Percentiles rank a stretch among this genome's conserved stretches.
These are phyloP conservation scores for Jackrogersella minutella DNA, from an alignment of 495 filamentous ascomycete species.

Conservation along the genomic window DNA sequence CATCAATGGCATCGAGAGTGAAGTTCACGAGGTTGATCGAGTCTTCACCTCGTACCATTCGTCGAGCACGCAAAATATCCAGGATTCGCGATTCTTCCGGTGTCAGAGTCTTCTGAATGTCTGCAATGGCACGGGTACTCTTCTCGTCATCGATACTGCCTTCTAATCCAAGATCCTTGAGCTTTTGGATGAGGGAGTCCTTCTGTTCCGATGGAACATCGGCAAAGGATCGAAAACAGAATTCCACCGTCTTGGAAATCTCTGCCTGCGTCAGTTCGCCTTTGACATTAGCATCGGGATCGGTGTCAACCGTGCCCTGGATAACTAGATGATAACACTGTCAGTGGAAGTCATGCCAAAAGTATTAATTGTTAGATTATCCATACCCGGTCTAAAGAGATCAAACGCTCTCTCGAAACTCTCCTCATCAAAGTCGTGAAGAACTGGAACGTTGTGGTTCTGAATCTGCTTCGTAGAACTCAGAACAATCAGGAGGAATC, in stretches of 20 bases:
- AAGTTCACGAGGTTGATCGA: constrained; percentile 48
- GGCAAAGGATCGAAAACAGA: constrained; percentile 47
- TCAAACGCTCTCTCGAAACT: constrained; percentile 57
- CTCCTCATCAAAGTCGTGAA: constrained; percentile 52
- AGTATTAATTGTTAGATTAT: neutral
- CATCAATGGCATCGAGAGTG: constrained; percentile 47
- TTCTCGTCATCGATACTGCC: constrained; percentile 5
- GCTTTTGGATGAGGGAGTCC: constrained; percentile 37
- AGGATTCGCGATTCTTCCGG: constrained; percentile 48
- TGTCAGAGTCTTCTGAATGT: constrained; percentile 34
- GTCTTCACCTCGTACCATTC: constrained; percentile 44
- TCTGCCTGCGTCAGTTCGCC: constrained; percentile 47
- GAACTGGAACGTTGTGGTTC: constrained; percentile 43
- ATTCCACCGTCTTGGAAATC: constrained; percentile 50
- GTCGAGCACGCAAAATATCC: constrained; percentile 40
- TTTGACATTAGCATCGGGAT: constrained; percentile 39
- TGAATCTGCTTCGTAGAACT: constrained; percentile 58
- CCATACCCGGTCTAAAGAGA: constrained; percentile 53
- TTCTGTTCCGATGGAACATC: constrained; percentile 33
- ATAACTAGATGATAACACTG: constrained; percentile 45
- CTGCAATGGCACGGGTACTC: constrained; percentile 1
- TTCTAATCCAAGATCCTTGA: constrained; percentile 27
- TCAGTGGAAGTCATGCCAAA: neutral
- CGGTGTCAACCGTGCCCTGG: constrained; percentile 49
- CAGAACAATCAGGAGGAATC: constrained; percentile 59